Percentiles rank a stretch among this genome's conserved stretches.
Conservation (phyloP, 805 yeast species). For the Candida krabiensis region DNA sequence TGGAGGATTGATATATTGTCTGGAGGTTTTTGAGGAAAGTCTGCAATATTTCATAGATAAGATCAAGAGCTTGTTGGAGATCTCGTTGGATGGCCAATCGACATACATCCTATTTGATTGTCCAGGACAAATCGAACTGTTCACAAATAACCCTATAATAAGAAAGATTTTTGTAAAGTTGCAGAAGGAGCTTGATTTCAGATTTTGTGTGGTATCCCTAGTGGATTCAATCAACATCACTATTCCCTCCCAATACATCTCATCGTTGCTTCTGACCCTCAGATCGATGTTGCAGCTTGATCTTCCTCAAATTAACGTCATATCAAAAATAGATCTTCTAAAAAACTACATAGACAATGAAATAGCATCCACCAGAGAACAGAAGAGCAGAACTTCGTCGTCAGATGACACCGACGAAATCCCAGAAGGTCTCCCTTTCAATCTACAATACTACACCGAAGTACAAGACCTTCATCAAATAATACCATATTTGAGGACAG, state of each 20-base stretch:
- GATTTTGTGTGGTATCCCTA: constrained; percentile 82
- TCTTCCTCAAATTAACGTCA: constrained; percentile 88
- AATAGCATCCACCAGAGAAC: constrained; percentile 19
- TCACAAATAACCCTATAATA: constrained; percentile 83
- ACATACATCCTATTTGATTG: constrained; percentile 81
- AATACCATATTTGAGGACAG: constrained; percentile 67
- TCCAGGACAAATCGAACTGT: constrained; percentile 95
- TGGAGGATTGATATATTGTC: constrained; percentile 88
- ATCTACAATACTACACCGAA: constrained; percentile 84
- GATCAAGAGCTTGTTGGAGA: constrained; percentile 52
- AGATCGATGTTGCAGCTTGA: constrained; percentile 92
- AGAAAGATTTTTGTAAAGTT: constrained; percentile 64
- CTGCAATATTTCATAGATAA: constrained; percentile 58
- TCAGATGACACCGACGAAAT: constrained; percentile 10
- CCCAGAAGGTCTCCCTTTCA: constrained; percentile 77
- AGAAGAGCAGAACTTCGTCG: constrained; percentile 15
- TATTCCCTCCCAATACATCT: constrained; percentile 85
- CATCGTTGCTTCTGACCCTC: constrained; percentile 74
- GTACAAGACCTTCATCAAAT: constrained; percentile 79
- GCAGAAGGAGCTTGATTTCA: constrained; percentile 61
- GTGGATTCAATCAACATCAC: constrained; percentile 82
- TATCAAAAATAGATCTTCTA: constrained; percentile 85
- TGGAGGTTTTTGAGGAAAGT: constrained; percentile 63
- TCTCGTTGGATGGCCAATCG: constrained; percentile 40
- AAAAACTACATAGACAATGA: constrained; percentile 45